Base-by-base conservation (phyloP, 2,329 filamentous ascomycete species). In the Cladophialophora carrionii region DNA sequence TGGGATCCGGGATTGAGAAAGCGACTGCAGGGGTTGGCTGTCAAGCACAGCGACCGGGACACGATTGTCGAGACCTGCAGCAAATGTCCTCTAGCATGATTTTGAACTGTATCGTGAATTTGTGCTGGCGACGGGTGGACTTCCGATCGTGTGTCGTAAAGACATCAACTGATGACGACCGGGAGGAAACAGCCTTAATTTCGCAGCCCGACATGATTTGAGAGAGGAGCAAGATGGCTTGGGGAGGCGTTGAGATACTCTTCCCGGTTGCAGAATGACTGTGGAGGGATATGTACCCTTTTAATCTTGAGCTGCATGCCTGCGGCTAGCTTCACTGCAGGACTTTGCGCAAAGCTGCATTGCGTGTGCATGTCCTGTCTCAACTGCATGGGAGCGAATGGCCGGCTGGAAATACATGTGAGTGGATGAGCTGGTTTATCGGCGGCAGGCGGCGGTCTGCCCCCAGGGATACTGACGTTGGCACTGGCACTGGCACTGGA, bases 161-260 rank as follows among this genome's bases (percentile, higher is more conserved):
- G 26, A 20, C 48, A 52, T 26, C 22, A 20, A 20, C 17, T 31
- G 26, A 34, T 9, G 52, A 31, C 34, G 17, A 32, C 14, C 12
- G 54, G 31, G 49, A 54, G 49, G 34, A 24, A 51, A 55, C 54
- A 32, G 22, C 22, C 12, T 20, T 32, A 61, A 61, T 61, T 31
- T 61, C 58, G 51, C 58, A n/a, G 32, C 26, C n/a, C 29, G 37
- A 55, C 29, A 32, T 61, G 49, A 61, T 61, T 61, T 53, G 58
- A 61, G 58, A 41, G 22, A 49, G 3, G 26, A 43, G 32, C 34
- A 48, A 17, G 37, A 53, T 3, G 58, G 58, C 51, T 48, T 55
- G 48, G 41, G 56, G 56, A 31, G 56, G 56, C 56, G 37, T 59
- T 48, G 26, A 20, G 26, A 26, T 24, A n/a, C n/a, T 51, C 7